Percentiles rank a stretch among this genome's conserved stretches.
Conservation (phyloP, 2,329 filamentous ascomycete genomes). For the Rugonectria rugulosa region DNA sequence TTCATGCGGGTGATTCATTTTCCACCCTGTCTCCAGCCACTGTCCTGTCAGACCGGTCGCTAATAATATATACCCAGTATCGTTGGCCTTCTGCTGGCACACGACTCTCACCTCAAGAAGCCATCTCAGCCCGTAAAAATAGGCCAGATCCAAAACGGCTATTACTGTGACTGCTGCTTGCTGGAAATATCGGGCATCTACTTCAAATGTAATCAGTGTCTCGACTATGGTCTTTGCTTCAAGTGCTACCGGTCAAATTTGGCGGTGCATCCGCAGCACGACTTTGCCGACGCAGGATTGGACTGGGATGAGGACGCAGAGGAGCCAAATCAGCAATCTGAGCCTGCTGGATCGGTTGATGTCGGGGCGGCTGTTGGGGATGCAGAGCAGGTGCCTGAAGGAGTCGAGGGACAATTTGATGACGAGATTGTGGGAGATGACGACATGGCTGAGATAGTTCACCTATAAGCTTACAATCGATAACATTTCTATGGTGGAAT, state of each 20-base stretch:
- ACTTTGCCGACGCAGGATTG: too few relatives aligned
- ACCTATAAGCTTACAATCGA: too few relatives aligned
- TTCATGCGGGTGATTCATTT: too few relatives aligned
- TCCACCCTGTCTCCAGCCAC: neutral
- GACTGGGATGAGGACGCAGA: too few relatives aligned
- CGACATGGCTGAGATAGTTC: neutral
- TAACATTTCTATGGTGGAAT: too few relatives aligned
- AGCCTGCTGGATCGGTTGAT: neutral
- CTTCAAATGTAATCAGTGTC: neutral
- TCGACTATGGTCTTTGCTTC: neutral
- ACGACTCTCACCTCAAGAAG: neutral
- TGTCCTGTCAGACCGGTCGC: neutral
- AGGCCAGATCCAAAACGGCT: neutral
- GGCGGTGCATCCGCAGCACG: neutral
- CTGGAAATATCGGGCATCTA: neutral
- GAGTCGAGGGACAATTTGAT: neutral
- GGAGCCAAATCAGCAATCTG: neutral
- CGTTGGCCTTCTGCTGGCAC: neutral
- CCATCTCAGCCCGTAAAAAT: neutral
- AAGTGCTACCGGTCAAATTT: neutral
- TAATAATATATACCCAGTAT: neutral
- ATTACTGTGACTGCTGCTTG: neutral
- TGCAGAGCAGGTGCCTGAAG: neutral
- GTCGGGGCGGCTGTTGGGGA: neutral
- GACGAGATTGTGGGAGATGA: neutral